phyloP scores from a whole-genome alignment of 2,329 filamentous ascomycete genomes.

The Malbranchea zuffiana region DNA sequence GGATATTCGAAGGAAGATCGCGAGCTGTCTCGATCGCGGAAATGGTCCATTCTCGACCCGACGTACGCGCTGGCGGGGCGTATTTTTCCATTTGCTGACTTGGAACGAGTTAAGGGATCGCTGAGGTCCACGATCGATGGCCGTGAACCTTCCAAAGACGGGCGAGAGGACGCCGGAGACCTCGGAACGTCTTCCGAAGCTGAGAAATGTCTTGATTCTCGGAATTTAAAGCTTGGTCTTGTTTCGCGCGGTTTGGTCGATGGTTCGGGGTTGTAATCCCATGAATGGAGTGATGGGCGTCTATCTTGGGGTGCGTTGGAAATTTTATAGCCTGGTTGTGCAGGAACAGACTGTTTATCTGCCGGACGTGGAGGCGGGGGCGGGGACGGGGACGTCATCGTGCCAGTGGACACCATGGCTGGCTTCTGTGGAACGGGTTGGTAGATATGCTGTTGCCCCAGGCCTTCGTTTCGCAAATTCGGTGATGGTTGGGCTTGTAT shows the following conservation, averaged over 20 bases:
- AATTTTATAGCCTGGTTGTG: slow-evolving; percentile 44
- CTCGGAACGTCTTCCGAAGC: slow-evolving; percentile 43
- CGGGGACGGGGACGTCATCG: slow-evolving; percentile 56
- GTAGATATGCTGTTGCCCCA: slow-evolving; percentile 27
- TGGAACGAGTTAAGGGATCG: slow-evolving; percentile 48
- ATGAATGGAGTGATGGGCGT: slow-evolving; percentile 42
- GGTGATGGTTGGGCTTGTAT: slow-evolving; percentile 20
- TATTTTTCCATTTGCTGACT: slow-evolving; percentile 54
- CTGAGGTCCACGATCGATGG: slow-evolving; percentile 52
- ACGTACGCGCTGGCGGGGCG: slow-evolving; percentile 75
- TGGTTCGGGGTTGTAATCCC: slow-evolving; percentile 19
- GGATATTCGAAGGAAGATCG: slow-evolving; percentile 29
- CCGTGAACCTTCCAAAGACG: slow-evolving; percentile 61
- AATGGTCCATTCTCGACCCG: slow-evolving; percentile 69
- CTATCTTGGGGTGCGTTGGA: slow-evolving; percentile 36
- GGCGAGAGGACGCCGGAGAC: slow-evolving; percentile 48
- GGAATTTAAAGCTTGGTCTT: slow-evolving; percentile 6
- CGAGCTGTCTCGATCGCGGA: slow-evolving; percentile 62
- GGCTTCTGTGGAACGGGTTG: slow-evolving; percentile 40
- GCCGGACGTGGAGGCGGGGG: slow-evolving; percentile 33
- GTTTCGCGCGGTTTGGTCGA: slow-evolving; percentile 8
- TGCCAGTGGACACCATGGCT: slow-evolving; percentile 58
- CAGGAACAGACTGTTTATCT: slow-evolving; percentile 22
- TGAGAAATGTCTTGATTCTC: slow-evolving; percentile 38
- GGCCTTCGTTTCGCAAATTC: too few species aligned